Base-by-base conservation (phyloP, 2,329 filamentous ascomycete genomes). In the Beauveria caledonica region DNA sequence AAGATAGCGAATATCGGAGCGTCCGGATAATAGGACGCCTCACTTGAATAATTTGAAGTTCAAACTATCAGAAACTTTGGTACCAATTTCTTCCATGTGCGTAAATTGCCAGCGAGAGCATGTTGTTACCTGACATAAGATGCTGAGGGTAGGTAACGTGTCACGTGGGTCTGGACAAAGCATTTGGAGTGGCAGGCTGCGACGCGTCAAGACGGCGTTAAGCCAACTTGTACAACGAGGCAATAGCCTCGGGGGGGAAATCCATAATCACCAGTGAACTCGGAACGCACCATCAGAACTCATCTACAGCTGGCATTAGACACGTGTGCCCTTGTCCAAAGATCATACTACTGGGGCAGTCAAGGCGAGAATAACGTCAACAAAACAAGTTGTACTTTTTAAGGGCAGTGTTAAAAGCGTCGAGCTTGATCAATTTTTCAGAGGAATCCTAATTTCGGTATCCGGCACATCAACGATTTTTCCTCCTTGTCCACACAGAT, bases 11-110 rank as follows among this genome's bases (percentile, higher is more conserved):
- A 44, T 46, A 61, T 51, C 44, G 59, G 59, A 61, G 59, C 59
- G 59, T 42, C 59, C 46, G 9, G 27, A n/a, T 44, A 56, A 33
- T 45, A 50, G 59, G 59, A 39, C 21, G 59, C 59, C 36, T 61
- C 59, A 61, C 45, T 61, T 61, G 59, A 61, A 61, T 61, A 61
- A 61, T 61, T 52, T 46, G 44, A 61, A 61, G 52, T 40, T 61
- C 40, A 58, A 49, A 36, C 17, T 17, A 59, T 52, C 25, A 39
- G 10, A 21, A 9, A 36, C 11, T 54, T 19, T 53, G 10, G 15
- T 53, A 36, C 5, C 19, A 15, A 29, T 36, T 27, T 36, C 25
- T 7, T 13, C 5, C 19, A 7, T 25, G 21, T 23, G 11, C 21
- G 15, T 29, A 49, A 29, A 49, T 3, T 49, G 25, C 46, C 44